These are phyloP conservation scores for Tirmania nivea DNA, from an alignment of 495 filamentous ascomycete species.

Conservation along the genomic window DNA sequence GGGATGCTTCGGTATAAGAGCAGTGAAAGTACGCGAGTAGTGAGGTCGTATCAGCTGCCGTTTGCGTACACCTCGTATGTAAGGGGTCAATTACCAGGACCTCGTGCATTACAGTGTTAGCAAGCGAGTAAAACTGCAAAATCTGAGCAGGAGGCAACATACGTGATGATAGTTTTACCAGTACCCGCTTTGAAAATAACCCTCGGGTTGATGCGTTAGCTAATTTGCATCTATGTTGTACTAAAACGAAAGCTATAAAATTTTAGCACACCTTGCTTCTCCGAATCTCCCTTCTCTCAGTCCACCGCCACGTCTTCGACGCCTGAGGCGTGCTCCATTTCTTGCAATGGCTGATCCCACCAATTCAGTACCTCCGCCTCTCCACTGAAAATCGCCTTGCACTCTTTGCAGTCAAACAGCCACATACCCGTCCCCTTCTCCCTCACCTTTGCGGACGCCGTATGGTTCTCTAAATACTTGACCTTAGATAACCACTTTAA, in stretches of 20 bases:
- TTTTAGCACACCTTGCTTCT: neutral
- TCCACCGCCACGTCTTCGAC: neutral
- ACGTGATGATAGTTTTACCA: neutral
- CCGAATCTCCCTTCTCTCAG: neutral
- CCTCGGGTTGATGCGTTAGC: too few relatives aligned
- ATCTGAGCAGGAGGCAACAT: neutral
- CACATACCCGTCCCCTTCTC: neutral
- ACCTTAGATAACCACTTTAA: neutral
- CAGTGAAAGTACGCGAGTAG: neutral
- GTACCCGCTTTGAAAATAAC: neutral
- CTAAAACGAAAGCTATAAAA: too few relatives aligned
- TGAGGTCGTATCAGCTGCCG: neutral
- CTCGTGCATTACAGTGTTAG: neutral
- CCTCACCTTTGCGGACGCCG: neutral
- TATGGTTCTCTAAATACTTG: neutral
- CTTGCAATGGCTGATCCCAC: neutral
- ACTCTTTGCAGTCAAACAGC: neutral
- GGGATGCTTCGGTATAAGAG: neutral
- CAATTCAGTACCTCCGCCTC: neutral
- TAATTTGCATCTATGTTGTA: too few relatives aligned
- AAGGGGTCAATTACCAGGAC: neutral
- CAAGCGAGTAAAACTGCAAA: neutral
- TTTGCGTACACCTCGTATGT: too few relatives aligned
- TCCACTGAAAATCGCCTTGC: neutral
- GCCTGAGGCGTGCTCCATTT: neutral